A percentile compares a stretch with the other conserved stretches of the same genome.
These are phyloP conservation scores for Xylaria intraflava DNA, from an alignment of 495 filamentous ascomycete species.

Conservation along the genomic window DNA sequence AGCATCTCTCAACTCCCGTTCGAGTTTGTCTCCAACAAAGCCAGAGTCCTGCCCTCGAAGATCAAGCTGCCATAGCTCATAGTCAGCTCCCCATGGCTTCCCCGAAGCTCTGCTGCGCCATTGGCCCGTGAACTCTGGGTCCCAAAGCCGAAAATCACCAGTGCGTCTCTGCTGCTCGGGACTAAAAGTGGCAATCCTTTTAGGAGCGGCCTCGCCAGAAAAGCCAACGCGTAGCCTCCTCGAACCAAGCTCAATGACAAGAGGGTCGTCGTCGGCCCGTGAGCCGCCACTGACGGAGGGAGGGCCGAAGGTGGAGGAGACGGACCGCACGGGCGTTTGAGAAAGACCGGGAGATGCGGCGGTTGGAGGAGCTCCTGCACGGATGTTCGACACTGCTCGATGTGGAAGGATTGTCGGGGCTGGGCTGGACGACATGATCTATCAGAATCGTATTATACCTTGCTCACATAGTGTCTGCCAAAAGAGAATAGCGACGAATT, in stretches of 20 bases:
- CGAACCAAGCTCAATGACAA: slow-evolving; percentile 78
- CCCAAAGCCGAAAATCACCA: slow-evolving; percentile 75
- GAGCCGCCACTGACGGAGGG: slow-evolving; percentile 51
- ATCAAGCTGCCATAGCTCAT: slow-evolving; percentile 81
- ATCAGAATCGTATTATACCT: background rate
- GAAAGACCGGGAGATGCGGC: slow-evolving; percentile 25
- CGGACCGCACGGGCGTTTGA: slow-evolving; percentile 54
- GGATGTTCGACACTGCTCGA: slow-evolving; percentile 47
- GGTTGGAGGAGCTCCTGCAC: slow-evolving; percentile 31
- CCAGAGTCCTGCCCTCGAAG: slow-evolving; percentile 65
- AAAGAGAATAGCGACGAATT: background rate
- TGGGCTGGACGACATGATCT: slow-evolving; percentile 23
- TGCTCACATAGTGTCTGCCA: slow-evolving; percentile 12
- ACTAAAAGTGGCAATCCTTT: slow-evolving; percentile 64
- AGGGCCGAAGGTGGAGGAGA: slow-evolving; percentile 61
- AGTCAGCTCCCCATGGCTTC: slow-evolving; percentile 58
- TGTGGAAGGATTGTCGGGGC: slow-evolving; percentile 34
- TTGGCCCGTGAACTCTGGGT: slow-evolving; percentile 44
- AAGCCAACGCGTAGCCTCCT: slow-evolving; percentile 78
- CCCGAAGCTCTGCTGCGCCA: slow-evolving; percentile 37
- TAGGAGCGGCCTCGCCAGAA: slow-evolving; percentile 68
- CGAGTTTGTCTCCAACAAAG: slow-evolving; percentile 80
- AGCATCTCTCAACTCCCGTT: slow-evolving; percentile 74
- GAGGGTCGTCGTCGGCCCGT: slow-evolving; percentile 73
- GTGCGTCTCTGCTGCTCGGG: slow-evolving; percentile 65